Conservation (phyloP, 2,329 filamentous ascomycete species). For the Sordariomycetes sp. region DNA sequence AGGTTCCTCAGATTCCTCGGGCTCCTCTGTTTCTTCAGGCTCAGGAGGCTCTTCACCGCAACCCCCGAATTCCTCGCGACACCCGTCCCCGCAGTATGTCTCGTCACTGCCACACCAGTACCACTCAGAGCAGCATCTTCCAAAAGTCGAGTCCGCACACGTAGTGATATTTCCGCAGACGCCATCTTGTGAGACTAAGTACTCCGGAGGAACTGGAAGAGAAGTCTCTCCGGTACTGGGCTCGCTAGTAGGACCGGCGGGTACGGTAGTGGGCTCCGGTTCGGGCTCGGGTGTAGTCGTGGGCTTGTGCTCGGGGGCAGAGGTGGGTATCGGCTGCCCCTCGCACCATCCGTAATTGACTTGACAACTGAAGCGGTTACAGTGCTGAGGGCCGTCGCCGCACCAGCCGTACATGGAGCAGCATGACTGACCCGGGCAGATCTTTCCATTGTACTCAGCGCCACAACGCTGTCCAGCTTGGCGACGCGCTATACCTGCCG, state of each 20-base stretch:
- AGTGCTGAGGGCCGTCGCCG: constrained; percentile 9
- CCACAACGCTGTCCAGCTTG: not conserved
- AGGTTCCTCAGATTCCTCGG: not conserved
- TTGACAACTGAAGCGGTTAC: constrained; percentile 6
- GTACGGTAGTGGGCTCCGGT: not conserved
- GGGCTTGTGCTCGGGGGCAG: not conserved
- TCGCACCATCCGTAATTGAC: constrained; percentile 3
- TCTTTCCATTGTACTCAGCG: not conserved
- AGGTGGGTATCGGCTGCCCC: not conserved
- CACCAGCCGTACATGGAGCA: constrained; percentile 10
- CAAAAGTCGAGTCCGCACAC: constrained; percentile 20
- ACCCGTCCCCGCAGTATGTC: constrained; percentile 17
- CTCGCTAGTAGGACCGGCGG: not conserved
- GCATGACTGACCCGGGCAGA: constrained; percentile 5
- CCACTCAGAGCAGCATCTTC: constrained; percentile 25
- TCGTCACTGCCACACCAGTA: constrained; percentile 22
- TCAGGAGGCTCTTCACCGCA: constrained; percentile 9
- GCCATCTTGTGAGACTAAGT: not conserved
- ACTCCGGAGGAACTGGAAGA: not conserved
- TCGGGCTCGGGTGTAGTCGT: not conserved
- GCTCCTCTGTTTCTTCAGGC: not conserved
- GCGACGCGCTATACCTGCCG: not conserved
- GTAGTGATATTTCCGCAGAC: constrained; percentile 19
- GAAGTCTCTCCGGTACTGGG: constrained; percentile 5
- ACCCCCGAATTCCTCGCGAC: constrained; percentile 18